Conservation (phyloP, 345 rosid species). For the Abelmoschus esculentus region DNA sequence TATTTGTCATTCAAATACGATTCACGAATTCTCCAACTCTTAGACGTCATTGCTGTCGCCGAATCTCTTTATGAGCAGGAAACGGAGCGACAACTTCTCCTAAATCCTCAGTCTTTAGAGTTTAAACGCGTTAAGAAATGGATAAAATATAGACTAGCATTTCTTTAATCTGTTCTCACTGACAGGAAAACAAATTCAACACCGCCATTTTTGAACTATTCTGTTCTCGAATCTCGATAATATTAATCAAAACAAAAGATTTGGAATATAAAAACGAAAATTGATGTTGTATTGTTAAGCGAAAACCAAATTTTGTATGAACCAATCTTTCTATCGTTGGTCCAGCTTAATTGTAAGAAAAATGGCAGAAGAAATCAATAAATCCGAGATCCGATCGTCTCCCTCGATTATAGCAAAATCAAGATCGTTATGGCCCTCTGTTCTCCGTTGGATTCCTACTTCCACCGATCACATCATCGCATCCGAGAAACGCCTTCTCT, state of each 20-base stretch:
- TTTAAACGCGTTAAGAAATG: neutral
- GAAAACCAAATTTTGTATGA: slow-evolving; percentile 24
- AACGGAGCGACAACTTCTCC: neutral
- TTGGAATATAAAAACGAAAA: neutral
- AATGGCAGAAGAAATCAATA: slow-evolving; percentile 67
- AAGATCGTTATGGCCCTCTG: slow-evolving; percentile 67
- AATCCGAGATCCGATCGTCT: slow-evolving; percentile 36
- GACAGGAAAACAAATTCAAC: neutral
- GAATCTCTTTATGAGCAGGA: neutral
- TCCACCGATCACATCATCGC: slow-evolving; percentile 84
- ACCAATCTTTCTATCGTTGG: slow-evolving; percentile 2
- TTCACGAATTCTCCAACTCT: neutral
- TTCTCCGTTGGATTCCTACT: slow-evolving; percentile 96
- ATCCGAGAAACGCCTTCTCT: slow-evolving; percentile 94
- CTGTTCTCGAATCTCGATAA: neutral
- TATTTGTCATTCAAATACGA: neutral
- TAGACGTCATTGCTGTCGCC: neutral
- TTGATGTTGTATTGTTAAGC: neutral
- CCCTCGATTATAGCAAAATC: slow-evolving; percentile 34
- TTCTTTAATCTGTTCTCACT: too few species aligned
- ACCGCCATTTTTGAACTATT: neutral
- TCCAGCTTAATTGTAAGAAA: slow-evolving; percentile 22
- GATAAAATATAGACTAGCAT: too few species aligned
- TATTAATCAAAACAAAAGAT: neutral
- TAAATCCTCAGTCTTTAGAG: neutral